Evolutionary conservation across 2,329 filamentous ascomycete species (phyloP), one percentile per base, ranked within the genome.

Genomic region (Cordyceps tenuipes): DNA sequence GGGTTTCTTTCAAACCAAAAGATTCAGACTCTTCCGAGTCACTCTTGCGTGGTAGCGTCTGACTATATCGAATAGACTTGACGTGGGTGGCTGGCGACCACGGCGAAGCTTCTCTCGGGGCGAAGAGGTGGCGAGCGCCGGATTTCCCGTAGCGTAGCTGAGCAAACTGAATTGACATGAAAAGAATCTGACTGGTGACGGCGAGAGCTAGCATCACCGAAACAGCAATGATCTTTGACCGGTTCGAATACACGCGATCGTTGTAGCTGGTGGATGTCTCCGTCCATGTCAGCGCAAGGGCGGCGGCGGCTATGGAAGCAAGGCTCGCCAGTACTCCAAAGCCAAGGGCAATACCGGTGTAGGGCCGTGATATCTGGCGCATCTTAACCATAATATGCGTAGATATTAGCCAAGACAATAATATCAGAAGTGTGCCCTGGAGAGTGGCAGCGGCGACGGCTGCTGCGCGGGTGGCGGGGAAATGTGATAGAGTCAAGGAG

Each of bases 21-120:
- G 74, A 75, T 26, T 66, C 64, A 59, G 69, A 69, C 44, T 72
- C 69, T 15, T 70, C 70, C 10, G 67, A 61, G 21, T 71, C 70
- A 10, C 69, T 68, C 43, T 69, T 66, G 3, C 66, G 67, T 9
- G 73, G 72, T 34, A 70, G 68, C 0, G 79, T 79, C 62, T 76
- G 70, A 66, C 77, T 75, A 66, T 84, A 84, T 2, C 76, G 78
- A 21, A 83, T 74, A 5, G 80, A 73, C 69, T 83, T 84, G 64
- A 82, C 70, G n/a, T 75, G 66, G 50, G 62, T 64, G 19, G 56
- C 60, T 10, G 67, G 63, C 19, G 65, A 52, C 61, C 57, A 62
- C 9, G 52, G 44, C 21, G 47, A 31, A 8, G 73, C 71, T 9
- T 71, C 69, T 15, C 57, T 54, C 2, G 50, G 8, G 3, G 36